A percentile compares a stretch with the other conserved stretches of the same genome.
These are phyloP conservation scores for Citrullus colocynthis DNA, from an alignment of 306 rosid species.

Conservation along the genomic window DNA sequence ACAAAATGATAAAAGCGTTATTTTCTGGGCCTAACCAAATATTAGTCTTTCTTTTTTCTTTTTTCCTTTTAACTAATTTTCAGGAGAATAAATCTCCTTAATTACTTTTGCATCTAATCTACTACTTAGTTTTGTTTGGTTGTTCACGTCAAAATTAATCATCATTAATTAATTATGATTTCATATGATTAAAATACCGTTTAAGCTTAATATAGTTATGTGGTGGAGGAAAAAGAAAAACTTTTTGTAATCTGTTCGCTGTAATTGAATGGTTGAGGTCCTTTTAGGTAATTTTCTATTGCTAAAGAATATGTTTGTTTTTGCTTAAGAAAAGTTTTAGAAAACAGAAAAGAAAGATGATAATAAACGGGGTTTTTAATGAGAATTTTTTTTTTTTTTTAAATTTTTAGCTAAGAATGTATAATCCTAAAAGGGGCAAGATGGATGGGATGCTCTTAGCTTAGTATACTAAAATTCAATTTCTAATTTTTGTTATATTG, in stretches of 20 bases:
- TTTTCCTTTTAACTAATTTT: background rate
- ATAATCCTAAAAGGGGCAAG: background rate
- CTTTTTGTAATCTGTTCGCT: background rate
- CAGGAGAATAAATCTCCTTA: background rate
- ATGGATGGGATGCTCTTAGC: background rate
- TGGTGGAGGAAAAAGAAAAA: background rate
- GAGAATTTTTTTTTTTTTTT: too few species aligned
- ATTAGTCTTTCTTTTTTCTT: background rate
- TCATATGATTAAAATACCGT: background rate
- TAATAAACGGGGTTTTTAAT: too few species aligned
- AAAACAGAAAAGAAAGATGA: too few species aligned
- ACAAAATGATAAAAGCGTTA: constrained; percentile 4
- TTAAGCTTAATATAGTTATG: background rate
- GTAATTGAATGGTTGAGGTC: background rate
- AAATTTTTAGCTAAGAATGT: too few species aligned
- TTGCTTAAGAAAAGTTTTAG: background rate
- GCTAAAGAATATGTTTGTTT: background rate
- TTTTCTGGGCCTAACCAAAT: background rate
- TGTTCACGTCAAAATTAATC: background rate
- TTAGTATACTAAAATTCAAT: background rate
- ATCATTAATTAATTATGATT: background rate
- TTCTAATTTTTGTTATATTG: background rate
- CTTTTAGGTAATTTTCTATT: background rate
- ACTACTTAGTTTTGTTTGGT: background rate
- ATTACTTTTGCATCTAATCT: background rate